A percentile compares a stretch with the other conserved stretches of the same genome.
These are phyloP conservation scores for Psilocybe sp. DNA, from an alignment of 768 basidiomycete species.

Conservation along the genomic window DNA sequence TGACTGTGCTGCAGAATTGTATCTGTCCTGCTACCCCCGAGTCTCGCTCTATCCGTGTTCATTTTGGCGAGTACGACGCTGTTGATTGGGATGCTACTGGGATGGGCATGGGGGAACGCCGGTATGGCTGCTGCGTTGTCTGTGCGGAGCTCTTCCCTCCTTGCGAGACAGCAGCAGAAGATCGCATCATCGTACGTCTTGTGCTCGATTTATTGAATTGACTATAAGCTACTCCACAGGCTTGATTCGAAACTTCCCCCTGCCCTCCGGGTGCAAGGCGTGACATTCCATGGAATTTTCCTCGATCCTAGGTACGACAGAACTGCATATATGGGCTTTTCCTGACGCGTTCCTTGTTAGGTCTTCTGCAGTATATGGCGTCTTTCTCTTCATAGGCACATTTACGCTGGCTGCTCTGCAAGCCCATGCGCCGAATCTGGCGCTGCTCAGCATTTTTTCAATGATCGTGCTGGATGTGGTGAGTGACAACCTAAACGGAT, in stretches of 20 bases:
- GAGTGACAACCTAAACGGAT: neutral
- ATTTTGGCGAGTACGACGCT: slow-evolving; percentile 29
- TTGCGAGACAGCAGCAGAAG: slow-evolving; percentile 30
- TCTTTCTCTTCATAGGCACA: slow-evolving; percentile 40
- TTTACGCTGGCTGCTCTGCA: slow-evolving; percentile 35
- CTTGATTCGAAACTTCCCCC: slow-evolving; percentile 23
- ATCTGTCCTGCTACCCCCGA: slow-evolving; percentile 36
- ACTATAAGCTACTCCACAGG: slow-evolving; percentile 7
- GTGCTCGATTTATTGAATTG: neutral
- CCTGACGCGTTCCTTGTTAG: slow-evolving; percentile 13
- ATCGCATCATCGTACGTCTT: slow-evolving; percentile 34
- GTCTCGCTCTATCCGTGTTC: slow-evolving; percentile 36
- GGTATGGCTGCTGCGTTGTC: slow-evolving; percentile 39
- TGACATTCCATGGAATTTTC: slow-evolving; percentile 36
- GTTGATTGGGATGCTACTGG: slow-evolving; percentile 39
- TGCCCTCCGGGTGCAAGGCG: slow-evolving; percentile 28
- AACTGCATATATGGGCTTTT: neutral
- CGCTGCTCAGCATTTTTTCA: slow-evolving; percentile 39
- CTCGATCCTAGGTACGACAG: slow-evolving; percentile 36
- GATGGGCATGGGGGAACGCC: slow-evolving; percentile 46
- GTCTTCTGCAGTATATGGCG: slow-evolving; percentile 42
- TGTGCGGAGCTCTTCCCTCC: slow-evolving; percentile 30
- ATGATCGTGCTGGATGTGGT: slow-evolving; percentile 43
- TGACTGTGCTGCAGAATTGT: slow-evolving; percentile 28
- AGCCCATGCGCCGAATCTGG: slow-evolving; percentile 38